phyloP scores from a whole-genome alignment of 2,329 filamentous ascomycete species.

The Juglanconis oblonga region DNA sequence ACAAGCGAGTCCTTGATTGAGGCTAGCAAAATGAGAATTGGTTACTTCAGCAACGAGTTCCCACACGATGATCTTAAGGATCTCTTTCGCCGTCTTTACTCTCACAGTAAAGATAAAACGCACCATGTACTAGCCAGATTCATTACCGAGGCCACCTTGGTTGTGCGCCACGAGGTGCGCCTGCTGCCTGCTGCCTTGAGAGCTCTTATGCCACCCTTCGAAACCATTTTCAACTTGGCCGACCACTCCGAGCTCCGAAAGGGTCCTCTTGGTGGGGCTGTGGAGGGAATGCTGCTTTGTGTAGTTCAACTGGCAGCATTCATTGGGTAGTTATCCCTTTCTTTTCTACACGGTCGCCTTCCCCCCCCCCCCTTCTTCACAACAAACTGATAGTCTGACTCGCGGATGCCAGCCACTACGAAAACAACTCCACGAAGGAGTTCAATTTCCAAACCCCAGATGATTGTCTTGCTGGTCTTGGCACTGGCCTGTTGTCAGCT shows the following conservation, averaged over 20 bases:
- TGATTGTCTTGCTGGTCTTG: conserved; percentile 36
- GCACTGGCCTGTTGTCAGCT: conserved; percentile 42
- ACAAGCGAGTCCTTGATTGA: background rate
- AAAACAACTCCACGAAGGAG: conserved; percentile 22
- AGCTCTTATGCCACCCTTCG: conserved; percentile 33
- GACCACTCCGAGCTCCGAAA: conserved; percentile 34
- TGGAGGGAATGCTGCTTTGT: conserved; percentile 42
- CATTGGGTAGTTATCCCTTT: conserved; percentile 35
- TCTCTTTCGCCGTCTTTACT: conserved; percentile 37
- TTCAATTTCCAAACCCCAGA: conserved; percentile 23
- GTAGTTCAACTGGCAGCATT: conserved; percentile 37
- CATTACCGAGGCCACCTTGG: conserved; percentile 35
- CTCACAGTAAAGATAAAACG: conserved; percentile 36
- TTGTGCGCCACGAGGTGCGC: conserved; percentile 37
- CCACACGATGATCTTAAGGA: conserved; percentile 40
- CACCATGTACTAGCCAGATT: conserved; percentile 37
- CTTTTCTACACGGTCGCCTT: too few species aligned
- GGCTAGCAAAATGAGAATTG: conserved; percentile 28
- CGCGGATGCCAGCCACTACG: conserved; percentile 26
- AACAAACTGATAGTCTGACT: background rate
- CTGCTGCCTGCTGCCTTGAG: conserved; percentile 27
- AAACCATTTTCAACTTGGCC: conserved; percentile 32
- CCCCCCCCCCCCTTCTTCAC: too few species aligned
- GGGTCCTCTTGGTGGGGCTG: conserved; percentile 38
- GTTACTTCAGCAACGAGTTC: conserved; percentile 48